These are phyloP conservation scores for Schizophyllum amplum DNA, from an alignment of 1,284 basidiomycete species.

Conservation along the genomic window DNA sequence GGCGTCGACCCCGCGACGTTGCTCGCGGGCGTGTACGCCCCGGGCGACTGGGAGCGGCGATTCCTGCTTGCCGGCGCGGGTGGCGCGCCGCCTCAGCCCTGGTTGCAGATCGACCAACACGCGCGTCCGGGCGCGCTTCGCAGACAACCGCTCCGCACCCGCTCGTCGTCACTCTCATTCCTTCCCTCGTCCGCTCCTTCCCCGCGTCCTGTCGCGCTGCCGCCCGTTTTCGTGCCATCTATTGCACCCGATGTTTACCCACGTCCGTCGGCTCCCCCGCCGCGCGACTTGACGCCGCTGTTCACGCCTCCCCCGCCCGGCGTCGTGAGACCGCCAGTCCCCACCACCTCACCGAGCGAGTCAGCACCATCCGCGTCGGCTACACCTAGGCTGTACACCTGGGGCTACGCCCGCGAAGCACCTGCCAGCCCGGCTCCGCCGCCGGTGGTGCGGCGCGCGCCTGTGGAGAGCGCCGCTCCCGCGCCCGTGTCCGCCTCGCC, in stretches of 20 bases:
- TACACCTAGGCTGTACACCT: too few species aligned
- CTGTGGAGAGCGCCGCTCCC: slow-evolving; percentile 21
- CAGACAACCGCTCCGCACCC: not conserved
- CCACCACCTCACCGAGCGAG: too few species aligned
- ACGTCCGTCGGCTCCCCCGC: too few species aligned
- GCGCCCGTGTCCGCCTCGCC: slow-evolving; percentile 18
- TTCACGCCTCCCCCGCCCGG: slow-evolving; percentile 37
- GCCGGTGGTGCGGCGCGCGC: slow-evolving; percentile 16
- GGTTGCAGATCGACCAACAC: not conserved
- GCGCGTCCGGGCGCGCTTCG: not conserved
- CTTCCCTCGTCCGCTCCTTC: slow-evolving; percentile 14
- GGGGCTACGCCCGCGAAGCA: slow-evolving; percentile 18
- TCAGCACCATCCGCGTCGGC: too few species aligned
- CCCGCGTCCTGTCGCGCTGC: slow-evolving; percentile 7
- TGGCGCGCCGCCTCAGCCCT: slow-evolving; percentile 3
- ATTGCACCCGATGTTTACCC: too few species aligned
- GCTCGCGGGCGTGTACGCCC: slow-evolving; percentile 25
- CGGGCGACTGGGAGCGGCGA: slow-evolving; percentile 17
- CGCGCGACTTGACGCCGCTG: slow-evolving; percentile 15
- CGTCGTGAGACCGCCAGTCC: slow-evolving; percentile 36
- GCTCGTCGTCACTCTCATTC: slow-evolving; percentile 8
- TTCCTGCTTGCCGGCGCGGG: not conserved
- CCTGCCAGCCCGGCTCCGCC: slow-evolving; percentile 6
- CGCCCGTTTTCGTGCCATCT: slow-evolving; percentile 20
- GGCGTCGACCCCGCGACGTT: slow-evolving; percentile 28